Conservation (phyloP, 2,329 filamentous ascomycete genomes). For the Penicillium hordei region DNA sequence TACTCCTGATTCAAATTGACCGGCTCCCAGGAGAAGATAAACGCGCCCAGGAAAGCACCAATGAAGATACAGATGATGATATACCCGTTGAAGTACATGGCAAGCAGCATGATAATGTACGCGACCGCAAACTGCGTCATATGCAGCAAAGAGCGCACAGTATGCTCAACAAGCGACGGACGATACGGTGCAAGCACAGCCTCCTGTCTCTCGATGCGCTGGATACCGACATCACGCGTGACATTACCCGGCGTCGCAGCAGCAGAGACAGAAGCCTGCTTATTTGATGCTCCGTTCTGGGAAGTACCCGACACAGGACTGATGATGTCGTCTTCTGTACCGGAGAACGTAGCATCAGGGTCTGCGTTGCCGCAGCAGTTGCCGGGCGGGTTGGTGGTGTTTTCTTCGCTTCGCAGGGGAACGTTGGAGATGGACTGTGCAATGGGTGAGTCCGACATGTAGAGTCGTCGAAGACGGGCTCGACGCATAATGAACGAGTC, state of each 20-base stretch:
- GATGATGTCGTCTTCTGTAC: background rate
- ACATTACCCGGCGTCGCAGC: background rate
- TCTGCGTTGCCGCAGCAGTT: background rate
- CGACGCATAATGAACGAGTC: slow-evolving; percentile 65
- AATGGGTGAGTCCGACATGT: background rate
- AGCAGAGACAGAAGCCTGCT: background rate
- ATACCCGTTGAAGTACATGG: slow-evolving; percentile 69
- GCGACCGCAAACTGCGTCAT: slow-evolving; percentile 71
- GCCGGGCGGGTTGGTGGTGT: background rate
- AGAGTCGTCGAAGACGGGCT: slow-evolving; percentile 37
- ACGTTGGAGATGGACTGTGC: background rate
- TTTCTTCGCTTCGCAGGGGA: background rate
- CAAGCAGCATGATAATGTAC: slow-evolving; percentile 73
- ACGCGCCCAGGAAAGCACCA: slow-evolving; percentile 70
- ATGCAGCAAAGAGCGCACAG: slow-evolving; percentile 65
- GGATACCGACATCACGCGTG: background rate
- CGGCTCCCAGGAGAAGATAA: slow-evolving; percentile 70
- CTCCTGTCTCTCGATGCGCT: background rate
- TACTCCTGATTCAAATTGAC: slow-evolving; percentile 8
- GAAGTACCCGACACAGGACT: background rate
- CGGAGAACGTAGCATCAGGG: background rate
- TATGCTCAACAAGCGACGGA: slow-evolving; percentile 65
- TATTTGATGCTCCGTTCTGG: background rate
- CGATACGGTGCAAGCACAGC: slow-evolving; percentile 39
- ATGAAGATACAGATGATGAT: slow-evolving; percentile 80